Conservation (phyloP, 768 basidiomycete genomes). For the Jaapia argillacea region DNA sequence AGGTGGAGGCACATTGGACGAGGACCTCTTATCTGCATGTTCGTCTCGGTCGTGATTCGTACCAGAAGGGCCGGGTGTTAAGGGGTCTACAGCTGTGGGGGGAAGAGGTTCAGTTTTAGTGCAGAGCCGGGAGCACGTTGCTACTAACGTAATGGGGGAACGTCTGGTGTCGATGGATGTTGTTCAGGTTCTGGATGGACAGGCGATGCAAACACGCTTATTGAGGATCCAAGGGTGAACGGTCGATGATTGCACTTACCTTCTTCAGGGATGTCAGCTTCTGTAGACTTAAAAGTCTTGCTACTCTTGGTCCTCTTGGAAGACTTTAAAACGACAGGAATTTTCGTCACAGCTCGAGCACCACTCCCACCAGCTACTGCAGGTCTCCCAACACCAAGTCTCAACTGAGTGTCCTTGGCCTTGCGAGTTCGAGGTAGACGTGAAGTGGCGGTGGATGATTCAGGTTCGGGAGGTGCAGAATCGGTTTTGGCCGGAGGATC, state of each 20-base stretch:
- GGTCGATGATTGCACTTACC: too few species aligned
- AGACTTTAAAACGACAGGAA: background rate
- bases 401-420: conserved; percentile 61
- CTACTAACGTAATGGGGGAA: conserved; percentile 1
- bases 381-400: conserved; percentile 66
- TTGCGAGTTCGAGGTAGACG: conserved; percentile 43
- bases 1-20: too few species aligned
- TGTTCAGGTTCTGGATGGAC: conserved; percentile 2
- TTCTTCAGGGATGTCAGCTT: conserved; percentile 46
- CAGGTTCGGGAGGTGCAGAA: conserved; percentile 9
- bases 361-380: conserved; percentile 55
- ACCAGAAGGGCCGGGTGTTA: background rate
- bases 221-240: too few species aligned
- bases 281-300: conserved; percentile 36
- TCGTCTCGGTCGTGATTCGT: background rate
- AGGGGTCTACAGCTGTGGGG: conserved; percentile 10
- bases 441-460: background rate
- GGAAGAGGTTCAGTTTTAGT: conserved; percentile 1
- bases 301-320: conserved; percentile 40
- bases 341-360: conserved; percentile 51
- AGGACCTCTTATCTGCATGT: too few species aligned
- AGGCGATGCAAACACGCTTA: background rate
- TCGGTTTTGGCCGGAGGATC: background rate
- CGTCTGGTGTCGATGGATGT: background rate
- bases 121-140: background rate